phyloP scores from a whole-genome alignment of 345 rosid genomes.

The Boechera retrofracta region DNA sequence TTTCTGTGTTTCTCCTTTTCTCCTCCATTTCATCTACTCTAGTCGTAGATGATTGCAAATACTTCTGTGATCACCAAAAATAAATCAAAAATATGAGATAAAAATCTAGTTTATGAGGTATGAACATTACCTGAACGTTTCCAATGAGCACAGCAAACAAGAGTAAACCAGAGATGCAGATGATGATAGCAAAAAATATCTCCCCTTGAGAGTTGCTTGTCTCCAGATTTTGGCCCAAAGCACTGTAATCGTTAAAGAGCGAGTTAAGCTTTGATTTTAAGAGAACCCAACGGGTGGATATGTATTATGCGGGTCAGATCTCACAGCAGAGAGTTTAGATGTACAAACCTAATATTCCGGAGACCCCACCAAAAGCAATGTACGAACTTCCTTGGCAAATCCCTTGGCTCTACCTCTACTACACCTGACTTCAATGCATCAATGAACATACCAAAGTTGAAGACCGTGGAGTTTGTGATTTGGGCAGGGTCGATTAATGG shows the following conservation, averaged over 20 bases:
- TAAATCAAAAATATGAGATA: neutral
- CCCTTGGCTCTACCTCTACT: constrained; percentile 12
- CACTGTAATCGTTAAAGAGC: constrained; percentile 32
- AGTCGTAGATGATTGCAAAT: constrained; percentile 30
- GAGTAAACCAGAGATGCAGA: constrained; percentile 51
- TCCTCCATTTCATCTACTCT: constrained; percentile 51
- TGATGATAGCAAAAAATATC: constrained; percentile 48
- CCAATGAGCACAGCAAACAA: constrained; percentile 61
- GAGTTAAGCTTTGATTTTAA: neutral
- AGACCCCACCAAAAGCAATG: constrained; percentile 49
- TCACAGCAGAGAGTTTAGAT: constrained; percentile 50
- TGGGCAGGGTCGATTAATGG: constrained; percentile 26
- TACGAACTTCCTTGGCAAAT: constrained; percentile 35
- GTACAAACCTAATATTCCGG: constrained; percentile 40
- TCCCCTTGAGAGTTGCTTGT: constrained; percentile 51
- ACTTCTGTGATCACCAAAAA: constrained; percentile 33
- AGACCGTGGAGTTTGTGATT: constrained; percentile 31
- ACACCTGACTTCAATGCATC: constrained; percentile 37
- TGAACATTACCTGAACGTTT: constrained; percentile 58
- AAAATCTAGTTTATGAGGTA: neutral
- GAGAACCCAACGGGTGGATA: neutral
- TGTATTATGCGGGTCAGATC: constrained; percentile 22
- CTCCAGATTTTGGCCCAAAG: constrained; percentile 54
- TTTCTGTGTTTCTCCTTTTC: constrained; percentile 48
- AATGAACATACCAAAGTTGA: constrained; percentile 43